A percentile compares a stretch with the other conserved stretches of the same genome.
Conservation (phyloP, 768 basidiomycete species). For the Mycena crocata region DNA sequence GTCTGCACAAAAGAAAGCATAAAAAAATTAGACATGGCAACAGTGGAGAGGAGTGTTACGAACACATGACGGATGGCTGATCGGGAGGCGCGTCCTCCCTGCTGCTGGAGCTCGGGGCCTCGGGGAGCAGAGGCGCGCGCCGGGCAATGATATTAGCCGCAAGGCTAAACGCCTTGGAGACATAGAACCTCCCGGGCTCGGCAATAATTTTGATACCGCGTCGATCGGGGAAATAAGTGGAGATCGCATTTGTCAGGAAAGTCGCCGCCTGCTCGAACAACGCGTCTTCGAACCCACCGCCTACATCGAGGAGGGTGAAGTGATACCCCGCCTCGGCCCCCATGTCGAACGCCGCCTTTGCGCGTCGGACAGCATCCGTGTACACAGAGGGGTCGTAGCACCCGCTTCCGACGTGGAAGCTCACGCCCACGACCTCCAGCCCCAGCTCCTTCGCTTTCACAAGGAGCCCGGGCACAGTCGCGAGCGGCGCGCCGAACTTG, state of each 20-base stretch:
- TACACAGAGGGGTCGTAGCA: constrained; percentile 96
- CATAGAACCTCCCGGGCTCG: constrained; percentile 95
- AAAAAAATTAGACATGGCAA: constrained; percentile 34
- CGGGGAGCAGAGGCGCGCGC: constrained; percentile 67
- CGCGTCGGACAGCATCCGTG: constrained; percentile 87
- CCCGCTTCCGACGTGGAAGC: constrained; percentile 98
- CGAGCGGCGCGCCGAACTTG: constrained; percentile 94
- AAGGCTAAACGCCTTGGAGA: constrained; percentile 90
- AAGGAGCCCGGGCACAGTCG: constrained; percentile 83
- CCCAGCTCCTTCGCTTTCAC: constrained; percentile 80
- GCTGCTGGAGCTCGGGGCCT: constrained; percentile 30
- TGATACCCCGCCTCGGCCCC: constrained; percentile 82
- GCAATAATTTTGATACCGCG: constrained; percentile 85
- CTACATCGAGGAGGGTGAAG: constrained; percentile 90
- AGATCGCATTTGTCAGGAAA: constrained; percentile 77
- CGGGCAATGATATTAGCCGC: constrained; percentile 95
- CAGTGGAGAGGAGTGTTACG: constrained; percentile 51
- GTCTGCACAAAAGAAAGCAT: constrained; percentile 65
- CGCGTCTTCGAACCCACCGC: constrained; percentile 94
- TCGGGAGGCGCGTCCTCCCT: constrained; percentile 41
- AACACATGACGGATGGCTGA: constrained; percentile 86
- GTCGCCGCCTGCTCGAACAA: constrained; percentile 84
- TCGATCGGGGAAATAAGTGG: constrained; percentile 82
- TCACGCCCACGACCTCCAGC: constrained; percentile 92
- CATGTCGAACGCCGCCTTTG: constrained; percentile 90